Evolutionary conservation across 768 basidiomycete species (phyloP).

Genomic region (Imleria badia): DNA sequence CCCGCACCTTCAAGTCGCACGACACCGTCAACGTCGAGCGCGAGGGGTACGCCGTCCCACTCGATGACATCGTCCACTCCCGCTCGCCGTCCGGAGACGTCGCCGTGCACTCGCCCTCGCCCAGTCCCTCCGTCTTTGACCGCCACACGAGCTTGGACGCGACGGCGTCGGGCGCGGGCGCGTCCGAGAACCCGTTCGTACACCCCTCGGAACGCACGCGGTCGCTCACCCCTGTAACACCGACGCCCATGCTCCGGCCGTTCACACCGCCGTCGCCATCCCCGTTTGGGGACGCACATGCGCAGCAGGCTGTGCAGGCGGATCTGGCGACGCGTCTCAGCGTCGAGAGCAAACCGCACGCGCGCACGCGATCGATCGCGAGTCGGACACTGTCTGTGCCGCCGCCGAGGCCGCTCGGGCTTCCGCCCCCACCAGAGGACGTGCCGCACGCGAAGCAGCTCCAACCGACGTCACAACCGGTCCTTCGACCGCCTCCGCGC

Average conservation of each 20-base stretch:
- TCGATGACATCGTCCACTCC: slow-evolving; percentile 48
- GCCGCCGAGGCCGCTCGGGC: slow-evolving; percentile 56
- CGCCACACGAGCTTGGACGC: slow-evolving; percentile 16
- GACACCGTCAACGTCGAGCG: slow-evolving; percentile 47
- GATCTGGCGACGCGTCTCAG: neutral
- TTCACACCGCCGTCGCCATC: slow-evolving; percentile 14
- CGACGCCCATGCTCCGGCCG: neutral
- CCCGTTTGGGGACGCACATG: slow-evolving; percentile 41
- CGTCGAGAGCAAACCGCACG: neutral
- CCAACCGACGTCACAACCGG: slow-evolving; percentile 35
- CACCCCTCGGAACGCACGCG: slow-evolving; percentile 24
- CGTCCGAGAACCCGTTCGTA: slow-evolving; percentile 46
- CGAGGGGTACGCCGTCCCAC: slow-evolving; percentile 40
- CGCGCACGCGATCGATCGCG: slow-evolving; percentile 1
- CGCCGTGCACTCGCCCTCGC: slow-evolving; percentile 33
- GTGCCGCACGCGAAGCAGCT: slow-evolving; percentile 37
- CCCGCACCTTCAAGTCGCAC: slow-evolving; percentile 47
- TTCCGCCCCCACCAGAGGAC: slow-evolving; percentile 47
- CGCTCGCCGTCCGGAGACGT: slow-evolving; percentile 38
- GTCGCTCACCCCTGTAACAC: neutral
- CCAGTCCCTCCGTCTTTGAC: slow-evolving; percentile 18
- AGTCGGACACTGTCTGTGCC: slow-evolving; percentile 28
- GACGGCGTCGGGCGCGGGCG: neutral
- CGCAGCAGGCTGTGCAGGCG: slow-evolving; percentile 19
- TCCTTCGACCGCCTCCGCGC: slow-evolving; percentile 27